A percentile compares a stretch with the other conserved stretches of the same genome.
phyloP scores from a whole-genome alignment of 306 rosid species.

The Luffa acutangula region DNA sequence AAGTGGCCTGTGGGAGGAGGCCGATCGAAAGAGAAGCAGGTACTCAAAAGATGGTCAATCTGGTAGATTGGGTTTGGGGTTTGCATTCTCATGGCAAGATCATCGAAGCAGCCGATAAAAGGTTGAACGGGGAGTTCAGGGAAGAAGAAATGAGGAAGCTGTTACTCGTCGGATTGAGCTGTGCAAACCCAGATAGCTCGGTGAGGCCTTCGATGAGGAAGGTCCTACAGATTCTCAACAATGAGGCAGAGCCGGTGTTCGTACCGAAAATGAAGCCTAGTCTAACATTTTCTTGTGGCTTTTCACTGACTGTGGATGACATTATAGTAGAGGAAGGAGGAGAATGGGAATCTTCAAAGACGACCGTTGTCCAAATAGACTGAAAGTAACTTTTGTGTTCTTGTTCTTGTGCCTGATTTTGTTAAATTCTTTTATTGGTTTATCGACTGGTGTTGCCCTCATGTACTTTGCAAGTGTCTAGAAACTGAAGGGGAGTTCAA shows the following conservation, averaged over 20 bases:
- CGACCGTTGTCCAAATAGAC: neutral
- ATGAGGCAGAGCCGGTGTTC: constrained; percentile 21
- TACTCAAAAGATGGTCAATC: constrained; percentile 29
- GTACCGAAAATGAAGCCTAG: constrained; percentile 40
- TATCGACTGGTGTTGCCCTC: neutral
- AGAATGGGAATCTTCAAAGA: constrained; percentile 2
- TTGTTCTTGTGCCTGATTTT: neutral
- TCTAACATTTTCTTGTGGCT: constrained; percentile 32
- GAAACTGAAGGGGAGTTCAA: constrained; percentile 25
- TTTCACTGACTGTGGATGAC: constrained; percentile 43
- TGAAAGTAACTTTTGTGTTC: neutral
- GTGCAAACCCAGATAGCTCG: constrained; percentile 39
- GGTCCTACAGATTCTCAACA: constrained; percentile 33
- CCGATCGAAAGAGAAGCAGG: constrained; percentile 32
- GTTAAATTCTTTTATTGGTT: constrained; percentile 1
- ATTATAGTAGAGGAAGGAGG: constrained; percentile 48
- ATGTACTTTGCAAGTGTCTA: constrained; percentile 14
- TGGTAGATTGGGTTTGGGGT: constrained; percentile 57
- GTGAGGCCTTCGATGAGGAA: constrained; percentile 44
- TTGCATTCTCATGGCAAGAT: constrained; percentile 34
- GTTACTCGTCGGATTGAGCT: constrained; percentile 36
- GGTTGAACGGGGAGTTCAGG: constrained; percentile 31
- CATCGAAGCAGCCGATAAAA: constrained; percentile 37
- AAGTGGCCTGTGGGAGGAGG: constrained; percentile 54
- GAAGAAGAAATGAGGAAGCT: constrained; percentile 42